phyloP scores from a whole-genome alignment of 2,329 filamentous ascomycete species.

The Phoma sp. region DNA sequence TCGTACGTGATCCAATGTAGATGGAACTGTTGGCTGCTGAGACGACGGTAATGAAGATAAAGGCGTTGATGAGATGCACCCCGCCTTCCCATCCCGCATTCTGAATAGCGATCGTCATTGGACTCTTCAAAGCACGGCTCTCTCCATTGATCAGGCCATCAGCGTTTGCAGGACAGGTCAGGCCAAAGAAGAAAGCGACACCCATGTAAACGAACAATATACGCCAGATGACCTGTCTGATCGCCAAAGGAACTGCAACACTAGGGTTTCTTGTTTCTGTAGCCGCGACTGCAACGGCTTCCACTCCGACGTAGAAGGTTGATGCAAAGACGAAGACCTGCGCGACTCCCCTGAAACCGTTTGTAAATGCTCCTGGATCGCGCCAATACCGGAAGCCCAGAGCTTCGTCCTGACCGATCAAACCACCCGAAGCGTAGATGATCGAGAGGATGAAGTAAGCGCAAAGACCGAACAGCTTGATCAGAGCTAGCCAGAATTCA shows the following conservation, averaged over 20 bases:
- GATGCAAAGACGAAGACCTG: constrained; percentile 53
- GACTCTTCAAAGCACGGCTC: constrained; percentile 69
- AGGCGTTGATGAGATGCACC: constrained; percentile 76
- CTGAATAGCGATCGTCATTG: constrained; percentile 58
- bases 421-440: constrained; percentile 44
- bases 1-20: constrained; percentile 76
- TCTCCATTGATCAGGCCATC: constrained; percentile 65
- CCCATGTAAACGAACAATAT: constrained; percentile 54
- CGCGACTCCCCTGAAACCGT: constrained; percentile 52
- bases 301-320: constrained; percentile 50
- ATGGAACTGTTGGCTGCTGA: constrained; percentile 69
- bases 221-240: constrained; percentile 53
- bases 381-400: constrained; percentile 49
- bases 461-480: constrained; percentile 49
- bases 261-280: constrained; percentile 51
- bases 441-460: constrained; percentile 52
- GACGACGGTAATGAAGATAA: constrained; percentile 69
- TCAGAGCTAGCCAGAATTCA: constrained; percentile 52
- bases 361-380: constrained; percentile 49
- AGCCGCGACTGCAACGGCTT: constrained; percentile 47
- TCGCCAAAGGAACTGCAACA: constrained; percentile 56
- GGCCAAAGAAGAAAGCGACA: constrained; percentile 57
- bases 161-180: constrained; percentile 74
- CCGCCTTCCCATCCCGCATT: constrained; percentile 76
- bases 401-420: constrained; percentile 40